Conservation (phyloP, 495 filamentous ascomycete species). For the Lepidopterella palustris region DNA sequence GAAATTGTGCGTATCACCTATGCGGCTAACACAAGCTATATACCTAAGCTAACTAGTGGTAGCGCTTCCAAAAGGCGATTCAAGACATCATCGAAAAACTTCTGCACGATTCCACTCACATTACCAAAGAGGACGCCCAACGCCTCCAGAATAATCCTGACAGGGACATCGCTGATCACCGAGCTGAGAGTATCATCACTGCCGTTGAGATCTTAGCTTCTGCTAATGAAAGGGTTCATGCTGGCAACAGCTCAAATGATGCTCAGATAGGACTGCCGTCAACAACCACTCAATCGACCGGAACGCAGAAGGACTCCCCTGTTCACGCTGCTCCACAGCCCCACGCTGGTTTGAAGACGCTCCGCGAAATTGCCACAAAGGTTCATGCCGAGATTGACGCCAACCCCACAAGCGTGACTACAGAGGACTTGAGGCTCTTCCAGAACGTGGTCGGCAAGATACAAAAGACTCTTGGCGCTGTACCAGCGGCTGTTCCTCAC, state of each 20-base stretch:
- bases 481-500: slow-evolving; percentile 3
- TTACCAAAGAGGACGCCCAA: background rate
- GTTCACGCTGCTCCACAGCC: background rate
- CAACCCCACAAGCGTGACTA: background rate
- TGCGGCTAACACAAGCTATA: too few relatives aligned
- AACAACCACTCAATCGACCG: background rate
- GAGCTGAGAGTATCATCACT: background rate
- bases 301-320: background rate
- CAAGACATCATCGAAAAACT: background rate
- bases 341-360: background rate
- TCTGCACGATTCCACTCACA: background rate
- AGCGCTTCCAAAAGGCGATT: background rate
- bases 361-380: background rate
- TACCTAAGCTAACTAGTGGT: too few relatives aligned
- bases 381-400: background rate
- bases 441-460: background rate
- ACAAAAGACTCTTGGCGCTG: background rate
- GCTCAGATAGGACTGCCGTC: background rate
- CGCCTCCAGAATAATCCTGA: background rate
- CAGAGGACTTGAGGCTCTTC: background rate
- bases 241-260: background rate
- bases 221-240: background rate
- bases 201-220: background rate
- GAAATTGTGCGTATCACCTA: too few relatives aligned
- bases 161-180: background rate